Evolutionary conservation across 2,329 filamentous ascomycete species (phyloP).

Genomic region (Alternaria arbusti): DNA sequence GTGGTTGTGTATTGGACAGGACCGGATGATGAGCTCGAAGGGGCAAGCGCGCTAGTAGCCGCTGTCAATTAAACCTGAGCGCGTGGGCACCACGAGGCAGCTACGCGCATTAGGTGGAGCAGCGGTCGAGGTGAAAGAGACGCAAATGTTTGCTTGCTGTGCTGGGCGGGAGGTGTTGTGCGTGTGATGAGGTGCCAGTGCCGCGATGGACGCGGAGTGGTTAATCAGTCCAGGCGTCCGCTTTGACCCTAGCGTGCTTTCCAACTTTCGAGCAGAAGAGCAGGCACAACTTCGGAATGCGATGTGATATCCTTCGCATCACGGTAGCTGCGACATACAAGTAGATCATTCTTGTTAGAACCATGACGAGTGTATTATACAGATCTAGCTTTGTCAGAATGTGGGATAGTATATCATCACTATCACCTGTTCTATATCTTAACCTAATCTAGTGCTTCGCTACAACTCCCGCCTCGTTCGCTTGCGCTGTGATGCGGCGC

Average conservation of each 20-base stretch:
- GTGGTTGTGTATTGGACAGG: conserved; percentile 32
- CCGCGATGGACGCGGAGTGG: conserved; percentile 19
- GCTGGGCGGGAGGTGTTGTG: conserved; percentile 15
- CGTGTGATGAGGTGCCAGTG: conserved; percentile 18
- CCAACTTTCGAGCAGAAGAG: conserved; percentile 5
- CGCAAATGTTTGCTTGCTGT: conserved; percentile 19
- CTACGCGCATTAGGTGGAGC: conserved; percentile 32
- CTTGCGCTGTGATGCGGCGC: conserved; percentile 91
- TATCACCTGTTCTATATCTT: neutral
- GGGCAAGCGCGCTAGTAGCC: conserved; percentile 37
- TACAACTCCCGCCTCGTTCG: conserved; percentile 85
- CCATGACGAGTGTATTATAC: neutral
- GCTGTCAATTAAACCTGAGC: conserved; percentile 34
- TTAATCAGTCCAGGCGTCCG: conserved; percentile 21
- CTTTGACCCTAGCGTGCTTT: conserved; percentile 28
- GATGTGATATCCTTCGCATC: conserved; percentile 9
- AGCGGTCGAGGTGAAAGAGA: conserved; percentile 12
- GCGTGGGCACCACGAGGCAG: conserved; percentile 31
- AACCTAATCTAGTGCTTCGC: conserved; percentile 54
- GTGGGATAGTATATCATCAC: neutral
- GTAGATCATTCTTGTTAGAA: neutral
- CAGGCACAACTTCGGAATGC: conserved; percentile 7
- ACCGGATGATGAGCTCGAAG: conserved; percentile 30
- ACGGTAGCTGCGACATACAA: neutral
- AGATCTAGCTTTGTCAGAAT: neutral